phyloP scores from a whole-genome alignment of 768 basidiomycete genomes.

The Coprinopsis marcescibilis region DNA sequence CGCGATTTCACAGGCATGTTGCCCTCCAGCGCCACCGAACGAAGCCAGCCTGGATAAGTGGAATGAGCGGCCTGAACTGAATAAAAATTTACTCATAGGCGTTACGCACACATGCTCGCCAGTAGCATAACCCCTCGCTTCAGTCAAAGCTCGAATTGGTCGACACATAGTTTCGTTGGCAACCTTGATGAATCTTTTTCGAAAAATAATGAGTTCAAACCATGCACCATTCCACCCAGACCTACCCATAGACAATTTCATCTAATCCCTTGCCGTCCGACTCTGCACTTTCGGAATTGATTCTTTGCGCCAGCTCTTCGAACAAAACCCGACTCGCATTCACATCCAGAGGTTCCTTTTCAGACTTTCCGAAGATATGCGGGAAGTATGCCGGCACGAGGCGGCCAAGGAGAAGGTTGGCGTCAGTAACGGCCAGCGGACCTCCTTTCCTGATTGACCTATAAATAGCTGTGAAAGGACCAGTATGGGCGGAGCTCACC shows the following conservation, averaged over 20 bases:
- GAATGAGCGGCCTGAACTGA: not conserved
- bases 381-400: slow-evolving; percentile 90
- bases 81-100: not conserved
- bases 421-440: slow-evolving; percentile 87
- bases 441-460: slow-evolving; percentile 70
- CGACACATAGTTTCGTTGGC: slow-evolving; percentile 97
- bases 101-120: slow-evolving; percentile 55
- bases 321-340: slow-evolving; percentile 67
- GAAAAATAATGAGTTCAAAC: no score
- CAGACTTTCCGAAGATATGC: slow-evolving; percentile 88
- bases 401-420: slow-evolving; percentile 85
- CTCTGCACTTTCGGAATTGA: slow-evolving; percentile 53
- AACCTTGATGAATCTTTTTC: slow-evolving; percentile 82
- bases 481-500: slow-evolving; percentile 36
- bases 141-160: slow-evolving; percentile 87
- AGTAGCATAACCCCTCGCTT: slow-evolving; percentile 82
- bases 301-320: slow-evolving; percentile 58
- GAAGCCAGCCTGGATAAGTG: slow-evolving; percentile 57
- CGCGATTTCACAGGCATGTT: slow-evolving; percentile 92
- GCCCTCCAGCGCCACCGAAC: slow-evolving; percentile 88
- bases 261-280: slow-evolving; percentile 46
- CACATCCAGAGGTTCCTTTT: slow-evolving; percentile 77
- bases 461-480: not conserved
- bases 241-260: slow-evolving; percentile 85
- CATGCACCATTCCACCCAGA: no score